Evolutionary conservation across 495 filamentous ascomycete genomes (phyloP), one percentile per base, ranked within the genome.

Genomic region (Podospora appendiculata): DNA sequence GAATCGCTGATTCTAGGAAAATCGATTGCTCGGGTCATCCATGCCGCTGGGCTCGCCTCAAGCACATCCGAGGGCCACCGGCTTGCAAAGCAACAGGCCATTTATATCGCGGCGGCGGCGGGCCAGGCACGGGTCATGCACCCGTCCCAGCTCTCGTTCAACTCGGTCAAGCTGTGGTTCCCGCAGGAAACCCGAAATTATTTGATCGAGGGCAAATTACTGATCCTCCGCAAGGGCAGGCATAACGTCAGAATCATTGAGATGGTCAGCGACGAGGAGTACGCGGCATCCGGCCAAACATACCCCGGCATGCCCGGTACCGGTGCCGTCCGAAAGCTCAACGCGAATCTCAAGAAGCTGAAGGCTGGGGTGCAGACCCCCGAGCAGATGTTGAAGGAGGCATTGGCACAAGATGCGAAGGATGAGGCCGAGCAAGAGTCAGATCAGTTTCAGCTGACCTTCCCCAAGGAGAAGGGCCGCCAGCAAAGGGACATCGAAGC

Each of bases 211-310:
- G 82, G 69, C 35, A 70, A 80, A 39, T 54, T 84, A 6, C 62
- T 95, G 41, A 78, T 94, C 52, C 66, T 95, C 17, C 79, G 89
- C 57, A 67, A 79, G 33, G 89, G 89, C 34, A 95, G 95, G 67
- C 86, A 86, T 76, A 90, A 90, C 61, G 68, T 93, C 35, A 81
- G 83, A 47, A 68, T 90, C 43, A 74, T 94, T 45, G 70, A 84
- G 55, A 76, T 95, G 53, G 72, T 94, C 13, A 75, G 75, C 53
- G 87, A 94, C 61, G 77, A 84, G 52, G 82, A 88, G 46, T 95
- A 77, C 65, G 57, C 54, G 17, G 45, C 46, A 0, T 71, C 63
- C 40, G 75, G 74, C 33, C 32, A 65, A 50, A 59, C 51, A 7
- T 81, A 78, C 56, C 66, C 72, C 3, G 76, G 76, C 35, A 66